Base-by-base conservation (phyloP, 1,139 yeast species). In the Nakaseomyces glabratus region DNA sequence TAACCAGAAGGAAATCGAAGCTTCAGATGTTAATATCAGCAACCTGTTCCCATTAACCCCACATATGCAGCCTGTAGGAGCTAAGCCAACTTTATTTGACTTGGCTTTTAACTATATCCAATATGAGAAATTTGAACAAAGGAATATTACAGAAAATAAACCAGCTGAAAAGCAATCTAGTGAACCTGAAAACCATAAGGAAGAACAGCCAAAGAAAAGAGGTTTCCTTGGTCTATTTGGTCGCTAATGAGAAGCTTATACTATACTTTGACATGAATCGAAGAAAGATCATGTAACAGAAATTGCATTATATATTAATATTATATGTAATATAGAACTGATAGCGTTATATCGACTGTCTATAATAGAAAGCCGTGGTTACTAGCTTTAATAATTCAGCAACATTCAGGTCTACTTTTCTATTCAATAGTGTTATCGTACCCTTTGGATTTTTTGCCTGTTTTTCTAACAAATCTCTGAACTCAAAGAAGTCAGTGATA, bases 11-110 rank as follows among this genome's bases (percentile, higher is more conserved):
- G 73, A 73, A 1, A 44, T 60, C 17, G 53, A 57, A 7, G 51
- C 65, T 2, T 46, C 62, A 4, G 60, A 59, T 3, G 54, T 61
- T 12, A 55, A 64, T 10, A 48, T 74, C 30, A 47, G 57, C 3
- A 62, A 63, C 30, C 55, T 79, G 36, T 73, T 72, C 24, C 73
- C 76, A 40, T 45, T 71, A 28, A 63, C 65, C 15, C 61, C 67
- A 11, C 53, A 57, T 11, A 45, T 73, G 18, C 60, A 60, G 39
- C 82, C 94, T 1, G 71, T 82, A 2, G 68, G 76, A 39, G 73
- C 80, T 39, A 88, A 88, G 58, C 95, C 97, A 1, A 94, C 86
- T 6, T 70, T 86, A 49, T 88, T 85, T 52, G 97, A 88, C 56
- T 67, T 84, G 49, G 96, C 93, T 0, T 86, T 67, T 63, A 86